Percentiles rank a stretch among this genome's conserved stretches.
phyloP scores from a whole-genome alignment of 352 stramenopile species.

The Globisporangium acanthophoron region DNA sequence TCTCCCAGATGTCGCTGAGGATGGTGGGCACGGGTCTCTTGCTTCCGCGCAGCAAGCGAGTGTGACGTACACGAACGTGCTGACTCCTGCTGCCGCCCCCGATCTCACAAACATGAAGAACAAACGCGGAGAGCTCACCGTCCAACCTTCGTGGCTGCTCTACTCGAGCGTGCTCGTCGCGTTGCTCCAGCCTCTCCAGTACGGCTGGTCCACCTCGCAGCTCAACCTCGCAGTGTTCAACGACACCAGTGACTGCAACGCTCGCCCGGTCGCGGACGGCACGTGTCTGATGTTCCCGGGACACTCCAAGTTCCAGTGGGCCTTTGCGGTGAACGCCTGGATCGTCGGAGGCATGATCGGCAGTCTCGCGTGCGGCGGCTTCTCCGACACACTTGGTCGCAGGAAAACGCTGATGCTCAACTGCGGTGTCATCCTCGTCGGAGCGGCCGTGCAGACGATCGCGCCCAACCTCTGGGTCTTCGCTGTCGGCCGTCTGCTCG shows the following conservation, averaged over 20 bases:
- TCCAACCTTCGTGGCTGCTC: background rate
- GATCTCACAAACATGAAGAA: background rate
- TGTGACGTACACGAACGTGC: background rate
- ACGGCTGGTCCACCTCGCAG: slow-evolving; percentile 53
- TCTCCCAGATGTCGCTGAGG: background rate
- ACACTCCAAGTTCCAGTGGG: slow-evolving; percentile 32
- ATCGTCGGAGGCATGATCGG: slow-evolving; percentile 39
- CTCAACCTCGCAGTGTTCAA: slow-evolving; percentile 44
- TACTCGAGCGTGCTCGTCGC: slow-evolving; percentile 18
- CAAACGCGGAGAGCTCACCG: background rate
- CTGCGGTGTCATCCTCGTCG: slow-evolving; percentile 28
- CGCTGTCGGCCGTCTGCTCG: slow-evolving; percentile 30
- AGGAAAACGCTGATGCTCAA: slow-evolving; percentile 25
- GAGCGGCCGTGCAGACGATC: slow-evolving; percentile 21
- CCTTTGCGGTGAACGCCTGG: slow-evolving; percentile 31
- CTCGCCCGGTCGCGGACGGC: slow-evolving; percentile 15
- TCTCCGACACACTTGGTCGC: slow-evolving; percentile 28
- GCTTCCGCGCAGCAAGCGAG: background rate
- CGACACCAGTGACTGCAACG: slow-evolving; percentile 24
- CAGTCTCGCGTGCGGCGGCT: slow-evolving; percentile 19
- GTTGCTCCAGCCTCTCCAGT: slow-evolving; percentile 42
- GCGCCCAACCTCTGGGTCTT: slow-evolving; percentile 26
- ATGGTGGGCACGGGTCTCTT: background rate
- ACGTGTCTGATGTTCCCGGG: slow-evolving; percentile 33
- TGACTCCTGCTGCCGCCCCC: background rate